phyloP scores from a whole-genome alignment of 352 stramenopile genomes.

The Globisporangium radiosum region DNA sequence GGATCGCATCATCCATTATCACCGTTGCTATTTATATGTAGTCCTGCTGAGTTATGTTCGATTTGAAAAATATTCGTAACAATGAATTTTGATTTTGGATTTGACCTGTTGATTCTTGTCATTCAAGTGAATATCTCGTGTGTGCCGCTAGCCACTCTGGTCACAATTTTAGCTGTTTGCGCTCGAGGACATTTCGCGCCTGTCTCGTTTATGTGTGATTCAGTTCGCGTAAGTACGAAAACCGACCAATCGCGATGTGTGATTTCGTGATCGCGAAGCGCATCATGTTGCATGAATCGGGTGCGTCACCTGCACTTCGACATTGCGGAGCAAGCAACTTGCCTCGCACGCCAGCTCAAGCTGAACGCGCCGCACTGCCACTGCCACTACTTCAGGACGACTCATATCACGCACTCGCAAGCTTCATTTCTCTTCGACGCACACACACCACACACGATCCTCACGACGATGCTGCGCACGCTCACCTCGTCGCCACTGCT shows the following conservation, averaged over 20 bases:
- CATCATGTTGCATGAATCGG: background rate
- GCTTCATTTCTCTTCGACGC: background rate
- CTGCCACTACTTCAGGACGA: background rate
- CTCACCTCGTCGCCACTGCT: constrained; percentile 21
- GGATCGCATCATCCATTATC: no score
- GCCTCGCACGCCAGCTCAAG: background rate
- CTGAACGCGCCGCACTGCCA: background rate
- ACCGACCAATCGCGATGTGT: background rate
- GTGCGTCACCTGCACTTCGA: background rate
- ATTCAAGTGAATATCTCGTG: no score
- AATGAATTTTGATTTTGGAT: no score
- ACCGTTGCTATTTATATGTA: no score
- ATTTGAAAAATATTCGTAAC: no score
- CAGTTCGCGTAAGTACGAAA: background rate
- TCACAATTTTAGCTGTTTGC: no score
- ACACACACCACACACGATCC: constrained; percentile 4
- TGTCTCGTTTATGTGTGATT: background rate
- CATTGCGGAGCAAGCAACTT: background rate
- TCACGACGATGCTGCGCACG: constrained; percentile 19
- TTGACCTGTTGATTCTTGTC: no score
- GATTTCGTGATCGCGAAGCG: background rate
- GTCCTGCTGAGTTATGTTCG: no score
- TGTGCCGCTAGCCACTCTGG: no score
- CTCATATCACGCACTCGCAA: background rate
- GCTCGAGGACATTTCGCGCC: background rate